Conservation (phyloP, 2,329 filamentous ascomycete species). For the Colletotrichum viniferum region DNA sequence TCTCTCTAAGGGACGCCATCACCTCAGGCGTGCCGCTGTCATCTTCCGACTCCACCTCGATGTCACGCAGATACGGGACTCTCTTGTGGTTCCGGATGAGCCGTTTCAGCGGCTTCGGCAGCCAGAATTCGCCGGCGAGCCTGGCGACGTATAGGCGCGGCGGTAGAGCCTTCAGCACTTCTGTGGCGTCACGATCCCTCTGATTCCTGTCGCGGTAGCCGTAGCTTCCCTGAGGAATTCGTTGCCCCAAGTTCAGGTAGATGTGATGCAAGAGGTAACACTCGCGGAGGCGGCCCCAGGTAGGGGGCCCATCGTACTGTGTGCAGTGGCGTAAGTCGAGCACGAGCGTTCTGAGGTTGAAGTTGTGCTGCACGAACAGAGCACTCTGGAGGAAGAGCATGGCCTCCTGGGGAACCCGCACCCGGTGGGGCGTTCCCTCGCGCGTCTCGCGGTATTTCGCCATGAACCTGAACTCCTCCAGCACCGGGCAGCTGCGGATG, state of each 20-base stretch:
- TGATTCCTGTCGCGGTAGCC: not conserved
- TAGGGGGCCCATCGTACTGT: not conserved
- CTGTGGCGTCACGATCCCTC: not conserved
- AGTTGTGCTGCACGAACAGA: not conserved
- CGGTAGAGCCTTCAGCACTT: not conserved
- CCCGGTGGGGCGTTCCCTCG: not conserved
- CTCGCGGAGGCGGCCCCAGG: not conserved
- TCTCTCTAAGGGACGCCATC: not conserved
- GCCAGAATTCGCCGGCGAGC: not conserved
- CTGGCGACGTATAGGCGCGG: not conserved
- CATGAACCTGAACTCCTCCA: not conserved
- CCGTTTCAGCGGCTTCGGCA: not conserved
- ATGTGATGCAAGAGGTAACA: not conserved
- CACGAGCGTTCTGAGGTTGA: not conserved
- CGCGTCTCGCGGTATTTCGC: not conserved
- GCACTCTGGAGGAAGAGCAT: not conserved
- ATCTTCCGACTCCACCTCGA: not conserved
- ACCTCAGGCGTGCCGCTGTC: rapidly evolving
- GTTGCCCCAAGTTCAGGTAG: not conserved
- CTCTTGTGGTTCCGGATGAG: not conserved
- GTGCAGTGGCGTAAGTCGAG: not conserved
- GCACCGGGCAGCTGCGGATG: not conserved
- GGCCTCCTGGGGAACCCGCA: not conserved
- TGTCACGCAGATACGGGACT: not conserved
- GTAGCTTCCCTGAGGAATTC: not conserved